Evolutionary conservation across 352 stramenopile species (phyloP), one percentile per base, ranked within the genome.

Genomic region (Phytophthora multivora): DNA sequence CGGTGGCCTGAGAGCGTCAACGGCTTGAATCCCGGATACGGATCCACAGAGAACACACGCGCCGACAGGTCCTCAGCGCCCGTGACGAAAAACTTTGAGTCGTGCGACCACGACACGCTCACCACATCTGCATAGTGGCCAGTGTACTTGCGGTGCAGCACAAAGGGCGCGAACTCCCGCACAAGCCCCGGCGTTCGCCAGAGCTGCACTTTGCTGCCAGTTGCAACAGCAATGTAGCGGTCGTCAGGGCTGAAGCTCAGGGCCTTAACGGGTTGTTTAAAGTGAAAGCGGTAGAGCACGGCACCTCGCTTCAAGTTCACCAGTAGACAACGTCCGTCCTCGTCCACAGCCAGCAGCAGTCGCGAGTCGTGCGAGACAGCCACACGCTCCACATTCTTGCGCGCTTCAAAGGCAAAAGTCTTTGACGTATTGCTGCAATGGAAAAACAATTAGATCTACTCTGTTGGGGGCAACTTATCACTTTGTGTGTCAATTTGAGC

Each of bases 241-340:
- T 97, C 79, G 53, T 98, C 80, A 0, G 92, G 94, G 50, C 86
- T 97, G 73, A 98, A 98, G 43, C 56, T 75, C 28, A 97, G 64
- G 21, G 90, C 87, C 6, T 79, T 68, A 23, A 98, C 90, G 35
- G 77, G 88, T 50, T 94, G 88, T 69, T 98, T 98, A 57, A 98
- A 98, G 73, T 98, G 94, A 75, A 98, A 97, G 47, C 93, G 87
- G 68, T 98, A 96, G 16, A 98, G 75, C 41, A 98, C 89, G 7
- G 93, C 80, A 25, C 88, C 79, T 23, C 91, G 90, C 60, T 83
- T 83, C 40, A 98, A 75, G 71, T 98, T 97, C 25, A 98, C 80
- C 39, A 98, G 73, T 38, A 98, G 67, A 48, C 79, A 95, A 43
- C 91, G 88, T 28, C 94, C 94, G 30, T 98, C 94, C 46, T 89